phyloP scores from a whole-genome alignment of 1,139 yeast genomes.

The Saccharomycopsis crataegensis region DNA sequence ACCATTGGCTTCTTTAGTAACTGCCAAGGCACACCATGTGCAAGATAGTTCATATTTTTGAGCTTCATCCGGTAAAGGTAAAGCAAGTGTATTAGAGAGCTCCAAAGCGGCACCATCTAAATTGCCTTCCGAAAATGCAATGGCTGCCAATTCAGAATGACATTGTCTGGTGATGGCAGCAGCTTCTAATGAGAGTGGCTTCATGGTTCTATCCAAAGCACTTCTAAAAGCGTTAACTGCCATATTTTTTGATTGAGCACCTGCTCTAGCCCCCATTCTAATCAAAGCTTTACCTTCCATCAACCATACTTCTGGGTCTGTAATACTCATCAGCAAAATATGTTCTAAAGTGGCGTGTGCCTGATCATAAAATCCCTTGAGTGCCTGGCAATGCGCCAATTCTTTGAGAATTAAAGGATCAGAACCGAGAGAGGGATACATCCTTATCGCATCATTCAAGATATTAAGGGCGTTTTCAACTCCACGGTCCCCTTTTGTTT shows the following conservation, averaged over 20 bases:
- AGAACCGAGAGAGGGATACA: slow-evolving; percentile 29
- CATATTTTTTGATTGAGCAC: not conserved
- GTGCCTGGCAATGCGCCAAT: slow-evolving; percentile 40
- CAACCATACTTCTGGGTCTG: slow-evolving; percentile 40
- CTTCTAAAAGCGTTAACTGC: slow-evolving; percentile 30
- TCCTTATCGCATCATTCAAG: slow-evolving; percentile 33
- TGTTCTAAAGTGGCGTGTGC: slow-evolving; percentile 40
- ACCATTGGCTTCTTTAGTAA: slow-evolving; percentile 41
- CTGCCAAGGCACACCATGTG: slow-evolving; percentile 44
- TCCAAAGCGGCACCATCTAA: slow-evolving; percentile 39
- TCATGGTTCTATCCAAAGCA: slow-evolving; percentile 38
- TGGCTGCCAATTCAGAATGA: slow-evolving; percentile 46
- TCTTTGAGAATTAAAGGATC: slow-evolving; percentile 36
- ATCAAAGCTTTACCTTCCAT: slow-evolving; percentile 37
- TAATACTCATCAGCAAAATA: slow-evolving; percentile 35
- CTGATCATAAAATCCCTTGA: slow-evolving; percentile 39
- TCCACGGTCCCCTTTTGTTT: slow-evolving; percentile 26
- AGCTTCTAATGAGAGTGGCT: slow-evolving; percentile 27
- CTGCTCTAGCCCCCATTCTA: slow-evolving; percentile 21
- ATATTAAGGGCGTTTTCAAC: slow-evolving; percentile 36
- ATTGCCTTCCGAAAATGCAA: slow-evolving; percentile 46
- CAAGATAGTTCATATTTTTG: slow-evolving; percentile 39
- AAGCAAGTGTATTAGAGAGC: slow-evolving; percentile 37
- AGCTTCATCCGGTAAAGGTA: slow-evolving; percentile 43
- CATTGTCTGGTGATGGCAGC: slow-evolving; percentile 43